These are phyloP conservation scores for Euphorbia tirucalli DNA, from an alignment of 345 rosid species.

Conservation along the genomic window DNA sequence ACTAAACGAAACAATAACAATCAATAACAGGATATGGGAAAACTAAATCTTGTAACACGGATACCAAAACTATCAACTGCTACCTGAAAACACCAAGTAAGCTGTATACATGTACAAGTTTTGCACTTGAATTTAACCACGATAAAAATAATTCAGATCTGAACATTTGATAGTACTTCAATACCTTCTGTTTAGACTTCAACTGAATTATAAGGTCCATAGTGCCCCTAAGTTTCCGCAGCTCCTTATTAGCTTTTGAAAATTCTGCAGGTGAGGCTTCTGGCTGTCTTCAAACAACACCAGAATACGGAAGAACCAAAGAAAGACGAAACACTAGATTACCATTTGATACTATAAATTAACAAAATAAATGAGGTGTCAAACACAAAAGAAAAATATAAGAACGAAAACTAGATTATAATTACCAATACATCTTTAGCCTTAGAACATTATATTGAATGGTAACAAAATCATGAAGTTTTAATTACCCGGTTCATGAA, in stretches of 20 bases:
- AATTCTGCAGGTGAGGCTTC: constrained; percentile 76
- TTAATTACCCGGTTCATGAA: constrained; percentile 58
- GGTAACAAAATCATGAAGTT: background rate
- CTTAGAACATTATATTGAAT: background rate
- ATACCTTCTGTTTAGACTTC: constrained; percentile 77
- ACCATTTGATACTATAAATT: background rate
- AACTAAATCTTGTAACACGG: background rate
- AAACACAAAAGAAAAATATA: background rate
- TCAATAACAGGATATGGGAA: background rate
- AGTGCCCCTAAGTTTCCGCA: constrained; percentile 68
- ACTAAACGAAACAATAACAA: background rate
- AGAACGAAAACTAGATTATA: background rate
- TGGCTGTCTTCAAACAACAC: constrained; percentile 76
- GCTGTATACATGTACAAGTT: background rate
- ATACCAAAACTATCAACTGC: background rate
- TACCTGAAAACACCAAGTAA: background rate
- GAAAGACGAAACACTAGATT: constrained; percentile 10
- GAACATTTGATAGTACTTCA: background rate
- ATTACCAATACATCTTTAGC: background rate
- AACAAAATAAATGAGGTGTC: background rate
- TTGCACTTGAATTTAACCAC: background rate
- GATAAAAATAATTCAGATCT: background rate
- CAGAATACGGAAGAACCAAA: background rate
- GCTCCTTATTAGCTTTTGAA: constrained; percentile 82
- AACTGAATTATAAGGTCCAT: constrained; percentile 66